These are phyloP conservation scores for Opeltia flavorubescens DNA, from an alignment of 495 filamentous ascomycete genomes.

Conservation along the genomic window DNA sequence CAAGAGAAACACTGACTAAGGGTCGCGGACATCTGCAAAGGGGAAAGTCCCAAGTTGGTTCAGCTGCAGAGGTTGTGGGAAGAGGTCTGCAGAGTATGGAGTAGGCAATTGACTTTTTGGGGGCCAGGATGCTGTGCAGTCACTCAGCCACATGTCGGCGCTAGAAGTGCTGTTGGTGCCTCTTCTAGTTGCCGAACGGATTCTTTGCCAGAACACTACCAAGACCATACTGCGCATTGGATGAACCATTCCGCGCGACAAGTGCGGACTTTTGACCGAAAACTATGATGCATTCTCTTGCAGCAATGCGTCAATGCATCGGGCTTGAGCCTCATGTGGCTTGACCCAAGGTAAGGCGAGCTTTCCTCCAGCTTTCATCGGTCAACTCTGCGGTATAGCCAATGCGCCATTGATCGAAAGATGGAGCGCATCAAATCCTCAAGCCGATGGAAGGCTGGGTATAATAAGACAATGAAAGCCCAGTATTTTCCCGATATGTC, in stretches of 20 bases:
- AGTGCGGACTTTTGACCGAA: background rate
- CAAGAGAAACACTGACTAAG: background rate
- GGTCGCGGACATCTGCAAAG: background rate
- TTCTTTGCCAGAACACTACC: too few species aligned
- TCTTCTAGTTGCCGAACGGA: too few species aligned
- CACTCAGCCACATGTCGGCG: too few species aligned
- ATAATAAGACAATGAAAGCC: background rate
- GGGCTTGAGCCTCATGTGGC: background rate
- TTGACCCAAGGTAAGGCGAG: constrained; percentile 1
- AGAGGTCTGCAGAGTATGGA: background rate
- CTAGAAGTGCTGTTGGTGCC: too few species aligned
- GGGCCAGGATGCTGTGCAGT: too few species aligned
- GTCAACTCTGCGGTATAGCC: too few species aligned
- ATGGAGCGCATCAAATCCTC: too few species aligned
- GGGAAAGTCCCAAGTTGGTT: background rate
- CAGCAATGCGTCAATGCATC: background rate
- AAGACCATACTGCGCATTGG: background rate
- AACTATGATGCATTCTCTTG: background rate
- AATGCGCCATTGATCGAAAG: too few species aligned
- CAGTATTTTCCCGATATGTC: background rate
- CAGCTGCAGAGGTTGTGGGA: background rate
- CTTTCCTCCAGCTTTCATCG: background rate
- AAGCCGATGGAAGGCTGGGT: background rate
- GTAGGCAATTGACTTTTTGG: background rate
- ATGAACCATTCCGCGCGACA: too few species aligned